These are phyloP conservation scores for Cryphonectria carpinicola DNA, from an alignment of 2,329 filamentous ascomycete genomes.

Conservation along the genomic window DNA sequence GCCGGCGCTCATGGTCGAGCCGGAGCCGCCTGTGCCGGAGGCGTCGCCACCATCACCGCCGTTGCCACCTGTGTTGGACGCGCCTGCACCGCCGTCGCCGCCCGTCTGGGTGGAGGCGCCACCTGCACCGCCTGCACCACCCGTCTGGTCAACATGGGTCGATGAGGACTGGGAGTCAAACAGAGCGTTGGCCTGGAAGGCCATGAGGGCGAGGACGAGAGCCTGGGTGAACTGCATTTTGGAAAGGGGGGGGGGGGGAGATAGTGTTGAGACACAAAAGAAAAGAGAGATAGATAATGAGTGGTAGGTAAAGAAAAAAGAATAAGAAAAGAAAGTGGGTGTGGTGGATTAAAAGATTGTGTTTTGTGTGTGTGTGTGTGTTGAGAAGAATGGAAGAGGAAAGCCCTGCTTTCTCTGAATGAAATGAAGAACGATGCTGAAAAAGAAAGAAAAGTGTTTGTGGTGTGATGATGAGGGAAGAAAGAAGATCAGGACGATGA, in stretches of 20 bases:
- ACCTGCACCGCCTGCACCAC: not conserved
- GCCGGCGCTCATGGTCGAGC: not conserved
- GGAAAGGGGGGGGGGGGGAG: no score
- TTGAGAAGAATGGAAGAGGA: not conserved
- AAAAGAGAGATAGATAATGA: not conserved
- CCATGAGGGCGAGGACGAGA: conserved; percentile 6
- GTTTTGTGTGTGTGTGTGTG: not conserved
- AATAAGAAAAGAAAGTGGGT: not conserved
- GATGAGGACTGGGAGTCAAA: not conserved
- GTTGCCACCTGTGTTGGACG: not conserved
- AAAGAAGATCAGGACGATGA: not conserved
- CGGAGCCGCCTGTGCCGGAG: not conserved
- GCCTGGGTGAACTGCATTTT: conserved; percentile 13
- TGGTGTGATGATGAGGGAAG: not conserved
- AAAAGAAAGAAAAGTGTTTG: not conserved
- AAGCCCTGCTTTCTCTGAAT: conserved; percentile 2
- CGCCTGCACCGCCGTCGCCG: not conserved
- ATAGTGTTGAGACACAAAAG: not conserved
- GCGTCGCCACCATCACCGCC: not conserved
- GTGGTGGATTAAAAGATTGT: not conserved
- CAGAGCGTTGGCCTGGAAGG: conserved; percentile 13
- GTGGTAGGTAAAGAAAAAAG: not conserved
- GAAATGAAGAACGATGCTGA: not conserved
- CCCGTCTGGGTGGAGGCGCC: not conserved
- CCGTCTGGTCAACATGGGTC: not conserved